phyloP scores from a whole-genome alignment of 164 flowering plant species.

The Macadamia tetraphylla region DNA sequence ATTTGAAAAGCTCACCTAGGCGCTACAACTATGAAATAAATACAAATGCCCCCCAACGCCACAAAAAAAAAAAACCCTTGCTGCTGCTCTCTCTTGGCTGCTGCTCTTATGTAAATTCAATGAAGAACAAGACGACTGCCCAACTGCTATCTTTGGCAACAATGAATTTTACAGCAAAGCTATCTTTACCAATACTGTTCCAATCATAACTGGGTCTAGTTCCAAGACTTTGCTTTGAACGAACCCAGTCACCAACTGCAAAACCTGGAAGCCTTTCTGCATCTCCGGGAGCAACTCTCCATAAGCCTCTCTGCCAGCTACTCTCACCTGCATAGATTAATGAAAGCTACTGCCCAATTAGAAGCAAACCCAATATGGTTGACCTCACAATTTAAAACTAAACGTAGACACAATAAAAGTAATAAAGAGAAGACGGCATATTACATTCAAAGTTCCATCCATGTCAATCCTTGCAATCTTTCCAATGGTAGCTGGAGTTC shows the following conservation, averaged over 20 bases:
- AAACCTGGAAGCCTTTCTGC: conserved; percentile 88
- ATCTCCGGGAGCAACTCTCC: conserved; percentile 99
- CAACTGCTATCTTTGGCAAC: background rate
- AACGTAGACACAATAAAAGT: no score
- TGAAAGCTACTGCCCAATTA: conserved; percentile 3
- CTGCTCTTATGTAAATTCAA: conserved; percentile 13
- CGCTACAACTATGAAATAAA: conserved; percentile 13
- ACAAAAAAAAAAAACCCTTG: no score
- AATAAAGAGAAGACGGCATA: conserved; percentile 11
- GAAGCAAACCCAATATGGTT: background rate
- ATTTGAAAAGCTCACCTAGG: conserved; percentile 5
- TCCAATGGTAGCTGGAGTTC: conserved; percentile 84
- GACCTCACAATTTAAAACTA: background rate
- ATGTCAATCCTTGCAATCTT: conserved; percentile 84
- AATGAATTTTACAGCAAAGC: conserved; percentile 38
- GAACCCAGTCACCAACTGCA: conserved; percentile 99
- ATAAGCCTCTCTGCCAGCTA: conserved; percentile 67
- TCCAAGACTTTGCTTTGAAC: conserved; percentile 76
- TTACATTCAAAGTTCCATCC: conserved; percentile 96
- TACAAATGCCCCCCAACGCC: conserved; percentile 28
- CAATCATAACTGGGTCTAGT: conserved; percentile 89
- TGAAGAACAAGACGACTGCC: conserved; percentile 6
- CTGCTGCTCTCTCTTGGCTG: conserved; percentile 11
- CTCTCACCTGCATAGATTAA: conserved; percentile 49
- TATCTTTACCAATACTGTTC: conserved; percentile 75